Percentiles rank a stretch among this genome's conserved stretches.
These are phyloP conservation scores for Tetrahymena malaccensis DNA, from an alignment of 73 alveolate genomes.

Conservation along the genomic window DNA sequence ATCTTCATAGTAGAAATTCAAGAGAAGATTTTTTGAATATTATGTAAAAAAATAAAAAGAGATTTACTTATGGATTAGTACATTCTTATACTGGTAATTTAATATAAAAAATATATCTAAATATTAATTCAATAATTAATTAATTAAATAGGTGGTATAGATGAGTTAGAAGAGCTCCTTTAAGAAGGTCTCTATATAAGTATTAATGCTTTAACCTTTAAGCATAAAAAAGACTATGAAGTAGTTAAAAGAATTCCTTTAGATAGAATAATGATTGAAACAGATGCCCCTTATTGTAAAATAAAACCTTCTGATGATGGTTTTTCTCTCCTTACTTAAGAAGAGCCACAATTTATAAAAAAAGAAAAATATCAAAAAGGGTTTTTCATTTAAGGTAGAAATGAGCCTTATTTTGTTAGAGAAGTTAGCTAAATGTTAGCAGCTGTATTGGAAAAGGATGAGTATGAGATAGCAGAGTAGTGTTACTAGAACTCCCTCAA, in stretches of 20 bases:
- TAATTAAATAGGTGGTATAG: slow-evolving; percentile 15
- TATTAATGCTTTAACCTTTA: slow-evolving; percentile 89
- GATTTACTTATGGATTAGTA: slow-evolving; percentile 86
- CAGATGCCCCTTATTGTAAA: slow-evolving; percentile 98
- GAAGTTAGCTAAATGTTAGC: slow-evolving; percentile 81
- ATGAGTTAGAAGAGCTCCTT: slow-evolving; percentile 69
- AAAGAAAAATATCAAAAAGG: slow-evolving; percentile 84
- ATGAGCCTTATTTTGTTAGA: slow-evolving; percentile 93
- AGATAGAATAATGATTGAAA: slow-evolving; percentile 88
- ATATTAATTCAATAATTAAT: neutral
- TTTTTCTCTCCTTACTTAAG: slow-evolving; percentile 68
- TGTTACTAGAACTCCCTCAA: slow-evolving; percentile 72
- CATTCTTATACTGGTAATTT: slow-evolving; percentile 91
- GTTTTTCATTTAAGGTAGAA: slow-evolving; percentile 81
- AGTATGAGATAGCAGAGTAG: slow-evolving; percentile 60
- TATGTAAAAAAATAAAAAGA: slow-evolving; percentile 78
- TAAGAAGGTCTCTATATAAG: slow-evolving; percentile 85
- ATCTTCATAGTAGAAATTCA: slow-evolving; percentile 89
- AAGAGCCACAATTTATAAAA: slow-evolving; percentile 50
- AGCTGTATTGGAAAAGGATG: slow-evolving; percentile 52
- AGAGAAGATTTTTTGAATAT: slow-evolving; percentile 83
- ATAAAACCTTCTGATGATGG: slow-evolving; percentile 84
- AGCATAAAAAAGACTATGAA: slow-evolving; percentile 81
- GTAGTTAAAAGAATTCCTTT: slow-evolving; percentile 82
- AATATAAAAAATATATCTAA: neutral